Base-by-base conservation (phyloP, 2,329 filamentous ascomycete species). In the Sclerotinia minor region DNA sequence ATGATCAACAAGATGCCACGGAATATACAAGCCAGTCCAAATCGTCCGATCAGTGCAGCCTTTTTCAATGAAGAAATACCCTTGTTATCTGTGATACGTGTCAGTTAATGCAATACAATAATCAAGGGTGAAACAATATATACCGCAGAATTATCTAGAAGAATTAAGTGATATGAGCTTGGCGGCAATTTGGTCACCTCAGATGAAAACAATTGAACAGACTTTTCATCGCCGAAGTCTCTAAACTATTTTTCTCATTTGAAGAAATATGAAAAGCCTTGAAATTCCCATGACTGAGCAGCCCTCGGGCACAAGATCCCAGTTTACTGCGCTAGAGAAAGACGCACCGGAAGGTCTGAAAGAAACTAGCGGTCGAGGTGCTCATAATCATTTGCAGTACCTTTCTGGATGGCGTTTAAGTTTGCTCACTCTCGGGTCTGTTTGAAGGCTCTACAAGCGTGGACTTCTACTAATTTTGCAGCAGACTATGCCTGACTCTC, bases 341-440 rank as follows among this genome's bases (percentile, higher is more conserved):
- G 49, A 26, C 13, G 24, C n/a, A 26, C 49, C 49, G 26, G 13
- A 29, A 19, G 24, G 17, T 52, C 26, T 3, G 24, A 26, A 24
- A 7, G 6, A 13, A 15, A 52, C 24, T 24, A 29, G 49, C 24
- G 49, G 26, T 17, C 49, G 17, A 17, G 8, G 24, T 52, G 49
- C 49, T 26, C 15, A 13, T 29, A 26, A 29, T 17, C 15, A 26
- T 26, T 7, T 17, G 26, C 24, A 26, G 15, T 58, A 58, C 2
- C 54, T 58, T 58, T 58, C 54, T n/a, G 54, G 54, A n/a, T 58
- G 54, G 54, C 54, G 54, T 4, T 58, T 58, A 38, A n/a, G 38
- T 41, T 21, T 58, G 19, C 29, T 58, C n/a, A 58, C 49, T 26
- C 49, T 52, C 19, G 41, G 41, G 55, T 44, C 8, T 44, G 35